Conservation (phyloP, 148 eudicot species). For the Bassia scoparia region DNA sequence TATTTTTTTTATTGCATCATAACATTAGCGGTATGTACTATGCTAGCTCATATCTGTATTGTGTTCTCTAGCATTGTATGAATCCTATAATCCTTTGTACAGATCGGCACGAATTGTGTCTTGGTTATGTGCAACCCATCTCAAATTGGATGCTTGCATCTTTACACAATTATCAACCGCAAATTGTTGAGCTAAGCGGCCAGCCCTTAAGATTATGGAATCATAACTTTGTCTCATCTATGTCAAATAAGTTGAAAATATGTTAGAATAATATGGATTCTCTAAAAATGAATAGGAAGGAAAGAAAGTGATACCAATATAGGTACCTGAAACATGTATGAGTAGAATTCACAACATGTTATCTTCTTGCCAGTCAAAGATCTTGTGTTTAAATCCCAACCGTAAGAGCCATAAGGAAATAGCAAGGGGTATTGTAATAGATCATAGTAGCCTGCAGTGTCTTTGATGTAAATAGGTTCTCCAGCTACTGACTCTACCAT, state of each 20-base stretch:
- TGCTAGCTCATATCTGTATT: not conserved
- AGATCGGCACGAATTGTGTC: not conserved
- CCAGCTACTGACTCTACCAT: not conserved
- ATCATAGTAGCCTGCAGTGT: not conserved
- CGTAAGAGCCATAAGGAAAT: slow-evolving; percentile 3
- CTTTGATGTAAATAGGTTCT: not conserved
- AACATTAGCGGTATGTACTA: not conserved
- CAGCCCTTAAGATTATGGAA: not conserved
- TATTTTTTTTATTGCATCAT: too few relatives aligned
- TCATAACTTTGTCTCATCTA: not conserved
- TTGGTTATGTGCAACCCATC: not conserved
- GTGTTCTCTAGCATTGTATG: not conserved
- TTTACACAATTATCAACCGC: slow-evolving; percentile 1
- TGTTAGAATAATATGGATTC: not conserved
- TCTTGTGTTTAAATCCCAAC: slow-evolving; percentile 1
- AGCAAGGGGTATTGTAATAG: not conserved
- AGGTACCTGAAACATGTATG: not conserved
- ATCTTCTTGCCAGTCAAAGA: not conserved
- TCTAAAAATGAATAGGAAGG: too few relatives aligned
- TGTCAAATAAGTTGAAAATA: not conserved
- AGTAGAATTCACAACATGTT: not conserved
- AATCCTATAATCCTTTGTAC: not conserved
- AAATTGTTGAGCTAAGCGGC: not conserved
- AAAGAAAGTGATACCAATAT: not conserved
- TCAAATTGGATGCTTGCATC: not conserved